Conservation (phyloP, 2,329 filamentous ascomycete species). For the Fusarium illudens region DNA sequence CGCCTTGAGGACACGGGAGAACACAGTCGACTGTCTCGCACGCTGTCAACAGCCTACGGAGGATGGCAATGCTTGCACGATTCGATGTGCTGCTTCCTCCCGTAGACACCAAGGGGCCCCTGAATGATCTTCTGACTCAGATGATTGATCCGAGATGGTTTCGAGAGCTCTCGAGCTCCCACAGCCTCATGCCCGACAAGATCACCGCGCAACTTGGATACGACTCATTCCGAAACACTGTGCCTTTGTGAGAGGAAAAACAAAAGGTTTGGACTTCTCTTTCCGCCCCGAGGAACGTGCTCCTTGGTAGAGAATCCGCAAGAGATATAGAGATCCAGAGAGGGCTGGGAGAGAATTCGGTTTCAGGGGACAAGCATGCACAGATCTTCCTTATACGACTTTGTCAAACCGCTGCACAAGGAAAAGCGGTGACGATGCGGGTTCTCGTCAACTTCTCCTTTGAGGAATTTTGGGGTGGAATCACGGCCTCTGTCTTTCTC, state of each 20-base stretch:
- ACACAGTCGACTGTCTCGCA: neutral
- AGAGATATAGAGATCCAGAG: neutral
- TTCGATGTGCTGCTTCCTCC: neutral
- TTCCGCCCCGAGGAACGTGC: neutral
- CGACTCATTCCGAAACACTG: neutral
- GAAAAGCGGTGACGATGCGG: slow-evolving; percentile 27
- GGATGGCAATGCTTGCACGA: neutral
- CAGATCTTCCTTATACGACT: slow-evolving; percentile 16
- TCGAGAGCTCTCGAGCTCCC: neutral
- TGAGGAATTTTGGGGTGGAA: neutral
- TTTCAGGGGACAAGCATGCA: slow-evolving; percentile 1
- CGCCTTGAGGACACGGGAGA: neutral
- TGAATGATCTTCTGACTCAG: neutral
- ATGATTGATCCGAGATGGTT: neutral
- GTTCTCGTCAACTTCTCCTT: neutral
- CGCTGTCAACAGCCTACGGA: neutral
- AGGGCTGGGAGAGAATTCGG: neutral
- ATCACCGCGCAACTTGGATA: neutral
- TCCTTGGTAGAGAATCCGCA: neutral
- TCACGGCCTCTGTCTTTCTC: neutral
- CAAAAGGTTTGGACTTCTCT: neutral
- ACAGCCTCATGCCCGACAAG: neutral
- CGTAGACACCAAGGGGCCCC: neutral
- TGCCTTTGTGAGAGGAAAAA: too few relatives aligned
- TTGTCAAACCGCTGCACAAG: slow-evolving; percentile 36